Evolutionary conservation across 2,329 filamentous ascomycete genomes (phyloP).

Genomic region (Nigrospora oryzae): DNA sequence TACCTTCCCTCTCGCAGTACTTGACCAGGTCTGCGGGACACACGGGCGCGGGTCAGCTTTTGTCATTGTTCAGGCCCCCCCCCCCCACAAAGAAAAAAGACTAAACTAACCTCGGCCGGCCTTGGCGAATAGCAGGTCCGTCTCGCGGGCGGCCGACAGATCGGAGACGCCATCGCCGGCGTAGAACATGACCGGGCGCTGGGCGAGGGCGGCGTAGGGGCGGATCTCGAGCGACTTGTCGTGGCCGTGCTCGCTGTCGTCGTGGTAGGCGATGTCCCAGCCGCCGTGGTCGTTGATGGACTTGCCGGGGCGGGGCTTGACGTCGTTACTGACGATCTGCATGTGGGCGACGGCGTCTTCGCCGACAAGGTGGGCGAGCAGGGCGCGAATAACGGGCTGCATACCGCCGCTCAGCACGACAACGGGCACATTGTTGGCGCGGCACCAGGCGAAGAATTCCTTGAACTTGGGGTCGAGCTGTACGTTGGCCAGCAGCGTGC

Average conservation of each 20-base stretch:
- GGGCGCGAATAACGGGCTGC: conserved; percentile 79
- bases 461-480: conserved; percentile 81
- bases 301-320: conserved; percentile 55
- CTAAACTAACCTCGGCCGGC: conserved; percentile 62
- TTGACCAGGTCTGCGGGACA: conserved; percentile 62
- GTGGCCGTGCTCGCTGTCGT: conserved; percentile 78
- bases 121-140: conserved; percentile 89
- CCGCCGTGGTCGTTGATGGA: conserved; percentile 68
- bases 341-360: conserved; percentile 64
- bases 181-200: conserved; percentile 82
- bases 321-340: conserved; percentile 85
- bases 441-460: conserved; percentile 79
- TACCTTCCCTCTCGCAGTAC: conserved; percentile 75
- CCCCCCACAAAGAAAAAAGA: too few species aligned
- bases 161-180: conserved; percentile 93
- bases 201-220: conserved; percentile 70
- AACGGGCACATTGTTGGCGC: conserved; percentile 76
- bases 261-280: conserved; percentile 84
- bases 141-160: conserved; percentile 84
- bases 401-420: conserved; percentile 91
- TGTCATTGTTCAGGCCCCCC: too few species aligned
- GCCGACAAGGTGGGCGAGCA: conserved; percentile 76
- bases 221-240: conserved; percentile 91
- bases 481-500: conserved; percentile 73
- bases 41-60: conserved; percentile 3